These are phyloP conservation scores for Trichoderma reesei DNA, from an alignment of 495 filamentous ascomycete species.

Conservation along the genomic window DNA sequence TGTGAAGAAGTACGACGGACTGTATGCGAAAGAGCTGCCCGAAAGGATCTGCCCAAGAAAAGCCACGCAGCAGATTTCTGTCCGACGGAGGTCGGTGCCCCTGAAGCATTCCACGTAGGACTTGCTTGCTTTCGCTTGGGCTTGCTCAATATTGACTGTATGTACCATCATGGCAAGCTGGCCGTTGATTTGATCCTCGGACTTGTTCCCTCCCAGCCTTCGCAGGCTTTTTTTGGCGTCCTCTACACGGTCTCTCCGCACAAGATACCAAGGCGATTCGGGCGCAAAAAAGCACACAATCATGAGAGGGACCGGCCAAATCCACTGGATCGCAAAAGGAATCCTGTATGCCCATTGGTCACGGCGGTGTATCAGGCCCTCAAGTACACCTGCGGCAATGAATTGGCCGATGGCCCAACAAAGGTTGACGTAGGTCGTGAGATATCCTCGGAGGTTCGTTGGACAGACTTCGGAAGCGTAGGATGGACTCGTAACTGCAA, in stretches of 20 bases:
- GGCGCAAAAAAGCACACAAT: slow-evolving; percentile 51
- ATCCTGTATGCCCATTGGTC: slow-evolving; percentile 63
- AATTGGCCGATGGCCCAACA: slow-evolving; percentile 63
- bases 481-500: slow-evolving; percentile 28
- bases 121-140: slow-evolving; percentile 32
- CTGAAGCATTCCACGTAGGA: slow-evolving; percentile 54
- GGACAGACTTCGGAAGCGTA: slow-evolving; percentile 52
- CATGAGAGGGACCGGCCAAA: slow-evolving; percentile 45
- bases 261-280: slow-evolving; percentile 65
- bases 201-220: slow-evolving; percentile 41
- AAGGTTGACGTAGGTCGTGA: slow-evolving; percentile 63
- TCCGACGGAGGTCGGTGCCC: slow-evolving; percentile 52
- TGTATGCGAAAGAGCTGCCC: slow-evolving; percentile 57
- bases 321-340: slow-evolving; percentile 51
- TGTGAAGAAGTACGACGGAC: slow-evolving; percentile 57
- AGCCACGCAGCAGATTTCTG: slow-evolving; percentile 51
- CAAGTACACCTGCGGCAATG: slow-evolving; percentile 51
- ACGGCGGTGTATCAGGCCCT: slow-evolving; percentile 40
- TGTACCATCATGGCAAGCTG: slow-evolving; percentile 58
- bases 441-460: slow-evolving; percentile 50
- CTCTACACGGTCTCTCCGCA: slow-evolving; percentile 49
- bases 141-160: slow-evolving; percentile 52
- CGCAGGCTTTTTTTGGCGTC: slow-evolving; percentile 36
- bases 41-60: slow-evolving; percentile 60
- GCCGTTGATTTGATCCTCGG: slow-evolving; percentile 22